Conservation (phyloP, 345 rosid genomes). For the Eucalyptus pauciflora region DNA sequence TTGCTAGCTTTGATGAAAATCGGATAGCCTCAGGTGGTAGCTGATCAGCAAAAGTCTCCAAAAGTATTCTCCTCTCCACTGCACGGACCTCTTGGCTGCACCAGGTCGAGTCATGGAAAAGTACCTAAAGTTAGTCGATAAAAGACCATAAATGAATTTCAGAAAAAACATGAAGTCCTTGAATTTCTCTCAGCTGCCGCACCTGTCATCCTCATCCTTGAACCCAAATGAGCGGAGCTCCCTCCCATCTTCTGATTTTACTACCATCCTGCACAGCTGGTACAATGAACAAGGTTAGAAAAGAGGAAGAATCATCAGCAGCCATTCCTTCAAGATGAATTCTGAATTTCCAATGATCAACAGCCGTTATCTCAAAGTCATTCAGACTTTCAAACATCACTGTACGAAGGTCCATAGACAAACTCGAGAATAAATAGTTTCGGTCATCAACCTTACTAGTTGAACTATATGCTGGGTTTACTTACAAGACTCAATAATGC, state of each 20-base stretch:
- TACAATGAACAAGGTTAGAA: constrained; percentile 35
- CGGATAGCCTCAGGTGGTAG: constrained; percentile 53
- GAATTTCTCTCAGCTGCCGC: not conserved
- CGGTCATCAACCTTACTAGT: not conserved
- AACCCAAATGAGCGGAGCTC: constrained; percentile 77
- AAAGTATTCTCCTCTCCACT: constrained; percentile 71
- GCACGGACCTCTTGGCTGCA: constrained; percentile 94
- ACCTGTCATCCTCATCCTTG: constrained; percentile 89
- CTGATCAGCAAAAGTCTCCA: constrained; percentile 66
- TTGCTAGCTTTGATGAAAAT: constrained; percentile 59
- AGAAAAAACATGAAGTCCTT: not conserved
- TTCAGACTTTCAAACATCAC: not conserved
- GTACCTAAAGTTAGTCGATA: not conserved
- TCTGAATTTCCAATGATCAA: not conserved
- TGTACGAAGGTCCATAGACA: not conserved
- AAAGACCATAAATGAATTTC: not conserved
- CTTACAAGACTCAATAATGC: not conserved
- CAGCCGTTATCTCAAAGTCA: not conserved
- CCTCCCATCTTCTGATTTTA: constrained; percentile 74
- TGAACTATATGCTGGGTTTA: not conserved
- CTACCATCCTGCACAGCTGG: constrained; percentile 91
- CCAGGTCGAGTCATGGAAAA: not conserved
- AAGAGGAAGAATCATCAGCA: not conserved
- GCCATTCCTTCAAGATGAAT: not conserved
- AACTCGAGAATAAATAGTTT: not conserved